Base-by-base conservation (phyloP, 441 rosid species). In the Gossypium lobatum region DNA sequence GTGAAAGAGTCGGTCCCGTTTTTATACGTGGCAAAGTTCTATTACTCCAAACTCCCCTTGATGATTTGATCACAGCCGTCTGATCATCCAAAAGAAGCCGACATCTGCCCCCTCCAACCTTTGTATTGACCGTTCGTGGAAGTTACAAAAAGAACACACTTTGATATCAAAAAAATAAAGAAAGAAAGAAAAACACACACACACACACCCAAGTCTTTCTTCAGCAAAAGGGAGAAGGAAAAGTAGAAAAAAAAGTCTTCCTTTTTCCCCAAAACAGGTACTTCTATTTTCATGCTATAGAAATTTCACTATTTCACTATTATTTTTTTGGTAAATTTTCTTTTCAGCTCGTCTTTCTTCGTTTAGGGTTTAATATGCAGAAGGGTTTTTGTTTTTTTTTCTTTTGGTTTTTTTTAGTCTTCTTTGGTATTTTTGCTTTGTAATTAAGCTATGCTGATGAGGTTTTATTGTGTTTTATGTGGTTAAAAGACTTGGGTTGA, bases 61-160 rank as follows among this genome's bases (percentile, higher is more conserved):
- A 71, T 64, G 67, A 81, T 78, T 73, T 70, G 80, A 88, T 87
- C 91, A 1, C 59, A 68, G 76, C 92, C 97, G 93, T 87, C 86
- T 77, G 79, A 77, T 20, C 71, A 78, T 83, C 76, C 67, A 65
- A 31, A n/a, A 63, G 61, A 77, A 69, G 82, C 84, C 89, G 85
- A 80, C 84, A 77, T 54, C 6, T 3, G 76, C 77, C 80, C 74
- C 60, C 71, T 6, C 54, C 42, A 14, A 48, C 42, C 59, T 74
- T 79, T 66, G 85, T 82, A 80, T 75, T 82, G 89, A 85, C 95
- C 85, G 87, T 83, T 78, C 83, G 77, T 73, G 83, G 81, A 85
- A 71, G 82, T 74, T 1, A 6, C 6, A 31, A 31, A 31, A 31
- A 5, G 7, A 31, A 31, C 8, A 31, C 37, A 6, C 37, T 31